Evolutionary conservation across 1,284 basidiomycete species (phyloP).

Genomic region (Melampsora larici-populina): DNA sequence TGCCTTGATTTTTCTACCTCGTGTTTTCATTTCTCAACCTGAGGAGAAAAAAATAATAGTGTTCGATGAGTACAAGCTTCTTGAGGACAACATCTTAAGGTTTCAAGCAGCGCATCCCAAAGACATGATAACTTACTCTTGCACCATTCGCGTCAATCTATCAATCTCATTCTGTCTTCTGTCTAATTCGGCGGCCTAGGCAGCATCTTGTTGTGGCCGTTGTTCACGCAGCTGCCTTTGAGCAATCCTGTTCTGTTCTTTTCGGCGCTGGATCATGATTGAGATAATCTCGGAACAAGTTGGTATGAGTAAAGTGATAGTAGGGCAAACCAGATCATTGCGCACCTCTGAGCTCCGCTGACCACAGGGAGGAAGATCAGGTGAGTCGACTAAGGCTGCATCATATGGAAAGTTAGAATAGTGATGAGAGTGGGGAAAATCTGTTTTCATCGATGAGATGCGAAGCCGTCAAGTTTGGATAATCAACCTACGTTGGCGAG

Average conservation of each 20-base stretch:
- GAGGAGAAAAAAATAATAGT: background rate
- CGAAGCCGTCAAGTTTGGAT: background rate
- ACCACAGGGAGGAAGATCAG: slow-evolving; percentile 42
- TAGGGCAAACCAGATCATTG: background rate
- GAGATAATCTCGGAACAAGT: background rate
- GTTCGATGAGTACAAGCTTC: background rate
- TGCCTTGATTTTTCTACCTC: slow-evolving; percentile 26
- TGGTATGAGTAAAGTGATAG: background rate
- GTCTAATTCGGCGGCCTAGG: slow-evolving; percentile 28
- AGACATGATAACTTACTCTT: slow-evolving; percentile 12
- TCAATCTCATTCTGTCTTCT: slow-evolving; percentile 39
- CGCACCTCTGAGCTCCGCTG: slow-evolving; percentile 42
- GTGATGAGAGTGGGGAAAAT: background rate
- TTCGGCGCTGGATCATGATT: slow-evolving; percentile 24
- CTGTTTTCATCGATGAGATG: background rate
- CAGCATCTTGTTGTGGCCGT: slow-evolving; percentile 40
- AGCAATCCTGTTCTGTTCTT: slow-evolving; percentile 40
- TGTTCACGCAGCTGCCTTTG: slow-evolving; percentile 42
- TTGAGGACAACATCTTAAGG: background rate
- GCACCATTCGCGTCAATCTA: slow-evolving; percentile 25
- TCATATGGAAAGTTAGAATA: background rate
- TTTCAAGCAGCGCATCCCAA: too few relatives aligned
- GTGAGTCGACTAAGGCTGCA: slow-evolving; percentile 36
- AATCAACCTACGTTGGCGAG: slow-evolving; percentile 3
- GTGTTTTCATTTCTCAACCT: slow-evolving; percentile 37